Base-by-base conservation (phyloP, 345 rosid species). In the Dipteronia dyeriana region DNA sequence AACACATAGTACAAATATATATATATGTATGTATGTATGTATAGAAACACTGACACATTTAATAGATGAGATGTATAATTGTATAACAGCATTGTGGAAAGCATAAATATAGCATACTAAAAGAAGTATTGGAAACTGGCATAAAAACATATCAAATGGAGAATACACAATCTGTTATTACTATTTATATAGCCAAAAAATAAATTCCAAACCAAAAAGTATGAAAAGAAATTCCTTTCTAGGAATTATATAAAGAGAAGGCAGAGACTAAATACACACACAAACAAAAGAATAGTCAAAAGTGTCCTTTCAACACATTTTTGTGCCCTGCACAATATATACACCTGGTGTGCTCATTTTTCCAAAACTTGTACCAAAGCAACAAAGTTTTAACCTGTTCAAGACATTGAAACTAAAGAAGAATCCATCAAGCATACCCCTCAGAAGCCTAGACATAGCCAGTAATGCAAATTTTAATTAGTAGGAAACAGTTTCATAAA, bases 401-500 rank as follows among this genome's bases (percentile, higher is more conserved):
- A 45, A 23, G 57, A 57, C 38, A 11, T 34, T 19, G 19, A 56
- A 19, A 56, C 10, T 34, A 43, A 16, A 16, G 12, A 22, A 10
- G 41, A 2, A 74, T 19, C 41, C 5, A 23, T 19, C 56, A 74
- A 62, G n/a, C 59, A 43, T 26, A 41, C 11, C 65, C 31, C 54
- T 23, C 20, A 25, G 14, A 74, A 63, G 57, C 9, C n/a, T 31
- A 22, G 25, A 3, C 63, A 53, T 29, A 71, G 65, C 51, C 49
- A 57, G 6, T 5, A 57, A 12, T 57, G 41, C 49, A 71, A 26
- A 54, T 19, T 71, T 39, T 34, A 45, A 20, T 45, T 5, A 34
- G 41, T 47, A 63, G n/a, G 71, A 70, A 62, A 34, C 45, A 29
- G 61, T 38, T 78, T 51, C 7, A 41, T 47, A n/a, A 14, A 66